phyloP scores from a whole-genome alignment of 768 basidiomycete genomes.

The Suillus clintonianus region DNA sequence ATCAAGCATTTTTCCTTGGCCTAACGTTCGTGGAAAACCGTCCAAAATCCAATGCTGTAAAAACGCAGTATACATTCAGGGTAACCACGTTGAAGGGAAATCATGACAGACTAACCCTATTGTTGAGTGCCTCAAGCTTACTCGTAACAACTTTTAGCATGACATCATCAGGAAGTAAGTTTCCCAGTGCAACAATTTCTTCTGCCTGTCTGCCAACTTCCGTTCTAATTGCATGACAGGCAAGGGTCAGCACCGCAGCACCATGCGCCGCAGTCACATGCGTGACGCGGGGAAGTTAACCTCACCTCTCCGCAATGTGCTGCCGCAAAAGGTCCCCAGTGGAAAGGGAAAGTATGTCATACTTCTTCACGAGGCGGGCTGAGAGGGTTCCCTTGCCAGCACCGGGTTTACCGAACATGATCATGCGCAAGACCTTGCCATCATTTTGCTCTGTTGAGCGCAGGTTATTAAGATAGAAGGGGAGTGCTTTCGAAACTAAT shows the following conservation, averaged over 20 bases:
- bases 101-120: slow-evolving; percentile 50
- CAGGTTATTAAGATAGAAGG: slow-evolving; percentile 51
- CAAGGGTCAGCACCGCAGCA: not conserved
- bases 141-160: slow-evolving; percentile 76
- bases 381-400: slow-evolving; percentile 87
- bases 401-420: slow-evolving; percentile 64
- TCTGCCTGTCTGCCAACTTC: slow-evolving; percentile 75
- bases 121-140: slow-evolving; percentile 65
- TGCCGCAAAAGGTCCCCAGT: slow-evolving; percentile 86
- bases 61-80: not conserved
- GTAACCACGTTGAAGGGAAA: not conserved
- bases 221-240: slow-evolving; percentile 42
- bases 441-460: slow-evolving; percentile 25
- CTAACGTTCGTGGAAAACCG: slow-evolving; percentile 87
- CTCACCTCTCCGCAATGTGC: slow-evolving; percentile 70
- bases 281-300: slow-evolving; percentile 5
- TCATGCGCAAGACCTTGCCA: slow-evolving; percentile 43
- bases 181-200: slow-evolving; percentile 76
- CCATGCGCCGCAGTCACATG: not conserved
- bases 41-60: slow-evolving; percentile 87
- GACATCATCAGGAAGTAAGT: slow-evolving; percentile 74
- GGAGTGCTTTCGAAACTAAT: slow-evolving; percentile 42
- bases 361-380: slow-evolving; percentile 73
- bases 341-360: slow-evolving; percentile 75
- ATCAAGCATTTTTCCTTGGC: slow-evolving; percentile 82